Conservation (phyloP, 139 green algal species). For the Picochlorum sp. region DNA sequence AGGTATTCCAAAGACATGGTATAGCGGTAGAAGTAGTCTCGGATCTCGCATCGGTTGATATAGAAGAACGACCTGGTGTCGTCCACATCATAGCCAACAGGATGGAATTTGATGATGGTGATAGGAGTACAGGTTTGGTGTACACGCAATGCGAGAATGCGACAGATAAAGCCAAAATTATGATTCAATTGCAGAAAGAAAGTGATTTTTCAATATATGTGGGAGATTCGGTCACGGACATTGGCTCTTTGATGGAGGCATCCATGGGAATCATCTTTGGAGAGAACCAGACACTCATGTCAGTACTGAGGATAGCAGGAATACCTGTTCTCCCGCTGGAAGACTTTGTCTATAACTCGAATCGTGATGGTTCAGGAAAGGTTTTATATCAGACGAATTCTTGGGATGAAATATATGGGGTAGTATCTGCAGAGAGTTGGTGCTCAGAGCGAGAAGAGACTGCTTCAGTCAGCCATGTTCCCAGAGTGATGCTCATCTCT, state of each 20-base stretch:
- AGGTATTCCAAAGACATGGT: constrained; percentile 28
- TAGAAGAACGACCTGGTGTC: background rate
- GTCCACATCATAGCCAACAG: constrained; percentile 34
- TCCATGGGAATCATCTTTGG: constrained; percentile 69
- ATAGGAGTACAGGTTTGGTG: constrained; percentile 40
- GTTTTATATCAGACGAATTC: constrained; percentile 33
- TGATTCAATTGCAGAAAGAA: constrained; percentile 30
- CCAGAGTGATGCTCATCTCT: constrained; percentile 69
- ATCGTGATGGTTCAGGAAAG: background rate
- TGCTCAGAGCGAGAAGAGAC: background rate
- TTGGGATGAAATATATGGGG: constrained; percentile 42
- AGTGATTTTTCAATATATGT: constrained; percentile 37
- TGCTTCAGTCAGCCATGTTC: constrained; percentile 17
- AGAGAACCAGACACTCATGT: constrained; percentile 37
- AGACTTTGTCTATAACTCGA: background rate
- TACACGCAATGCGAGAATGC: constrained; percentile 33
- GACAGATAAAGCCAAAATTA: constrained; percentile 43
- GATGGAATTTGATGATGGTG: constrained; percentile 27
- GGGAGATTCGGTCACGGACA: constrained; percentile 48
- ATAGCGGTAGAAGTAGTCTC: constrained; percentile 16
- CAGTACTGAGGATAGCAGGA: constrained; percentile 20
- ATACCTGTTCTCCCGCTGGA: constrained; percentile 3
- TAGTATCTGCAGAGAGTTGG: constrained; percentile 33
- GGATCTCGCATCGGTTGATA: background rate
- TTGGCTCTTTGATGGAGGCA: constrained; percentile 42